Evolutionary conservation across 164 flowering plant genomes (phyloP), one percentile per base, ranked within the genome.

Genomic region (Aristolochia fimbriata): DNA sequence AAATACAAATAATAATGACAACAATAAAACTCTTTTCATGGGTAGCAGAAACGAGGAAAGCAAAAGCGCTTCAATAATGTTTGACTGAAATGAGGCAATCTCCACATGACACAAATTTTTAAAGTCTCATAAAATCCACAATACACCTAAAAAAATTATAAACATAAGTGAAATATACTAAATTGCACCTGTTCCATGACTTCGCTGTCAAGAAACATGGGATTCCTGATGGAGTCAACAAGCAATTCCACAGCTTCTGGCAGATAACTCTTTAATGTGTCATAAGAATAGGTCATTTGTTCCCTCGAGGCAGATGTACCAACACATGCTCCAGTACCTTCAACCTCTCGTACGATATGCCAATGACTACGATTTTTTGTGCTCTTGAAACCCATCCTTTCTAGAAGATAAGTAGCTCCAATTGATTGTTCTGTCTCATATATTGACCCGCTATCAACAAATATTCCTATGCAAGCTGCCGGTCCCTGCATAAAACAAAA

Each of bases 221-320:
- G 96, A 65, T 92, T 89, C 71, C 96, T 83, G 37, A 89, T 95
- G 74, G 63, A 73, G 62, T 92, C 98, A 69, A 85, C 49, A 64
- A 92, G 96, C 41, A 92, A 68, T 71, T 92, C 96, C 12, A 85
- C 84, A 88, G 84, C 84, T 73, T 84, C 78, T 46, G 96, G 98
- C 53, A 80, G 74, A 62, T 89, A 80, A 13, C 85, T 82, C 75
- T 85, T 89, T 63, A 92, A 56, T 49, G 91, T 91, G 76, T 89
- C 91, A 75, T 68, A 83, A 53, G 83, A 77, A 62, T 91, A 91
- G 1, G 74, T 75, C 60, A 66, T 61, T 54, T 61, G 70, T 50
- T 66, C 70, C 13, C 93, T 65, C 49, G 93, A 81, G 47, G 81
- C 88, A 7, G 87, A 76, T 19, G 86, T 83, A 19, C 64, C 71